Conservation (phyloP, 2,329 filamentous ascomycete species). For the Hymenoscyphus repandus region DNA sequence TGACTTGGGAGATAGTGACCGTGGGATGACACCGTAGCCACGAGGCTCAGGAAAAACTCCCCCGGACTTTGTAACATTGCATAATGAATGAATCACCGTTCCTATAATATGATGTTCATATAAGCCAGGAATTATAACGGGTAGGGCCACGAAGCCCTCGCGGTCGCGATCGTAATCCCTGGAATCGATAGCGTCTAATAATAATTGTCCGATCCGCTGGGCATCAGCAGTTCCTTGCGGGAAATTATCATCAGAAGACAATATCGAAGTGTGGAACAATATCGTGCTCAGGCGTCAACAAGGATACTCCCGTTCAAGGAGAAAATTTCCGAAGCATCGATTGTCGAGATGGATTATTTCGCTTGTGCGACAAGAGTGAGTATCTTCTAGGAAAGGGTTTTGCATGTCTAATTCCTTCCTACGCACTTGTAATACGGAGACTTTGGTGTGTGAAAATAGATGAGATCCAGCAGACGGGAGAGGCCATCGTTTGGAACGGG, state of each 20-base stretch:
- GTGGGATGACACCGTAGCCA: constrained; percentile 17
- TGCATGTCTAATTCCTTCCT: no score
- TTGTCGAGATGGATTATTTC: neutral
- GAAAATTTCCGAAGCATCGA: constrained; percentile 4
- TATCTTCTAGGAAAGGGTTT: no score
- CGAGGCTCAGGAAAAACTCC: constrained; percentile 14
- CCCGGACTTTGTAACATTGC: constrained; percentile 7
- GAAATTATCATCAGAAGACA: constrained; percentile 4
- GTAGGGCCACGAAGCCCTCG: constrained; percentile 13
- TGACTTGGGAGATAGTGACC: no score
- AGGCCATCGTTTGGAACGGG: constrained; percentile 1
- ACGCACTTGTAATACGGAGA: no score
- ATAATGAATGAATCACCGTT: constrained; percentile 16
- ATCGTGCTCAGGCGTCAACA: neutral
- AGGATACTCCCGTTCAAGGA: neutral
- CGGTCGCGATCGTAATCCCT: constrained; percentile 7
- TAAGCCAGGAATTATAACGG: constrained; percentile 12
- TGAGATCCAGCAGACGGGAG: neutral
- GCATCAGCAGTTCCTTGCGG: neutral
- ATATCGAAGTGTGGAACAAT: constrained; percentile 3
- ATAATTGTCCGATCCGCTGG: constrained; percentile 7
- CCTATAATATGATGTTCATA: constrained; percentile 26
- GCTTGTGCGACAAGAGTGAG: neutral
- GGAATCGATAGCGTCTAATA: constrained; percentile 17
- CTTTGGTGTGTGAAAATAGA: neutral